Percentiles rank a stretch among this genome's conserved stretches.
Evolutionary conservation across 202 grass and related monocot genomes (phyloP).

Genomic region (Musa balbisiana): DNA sequence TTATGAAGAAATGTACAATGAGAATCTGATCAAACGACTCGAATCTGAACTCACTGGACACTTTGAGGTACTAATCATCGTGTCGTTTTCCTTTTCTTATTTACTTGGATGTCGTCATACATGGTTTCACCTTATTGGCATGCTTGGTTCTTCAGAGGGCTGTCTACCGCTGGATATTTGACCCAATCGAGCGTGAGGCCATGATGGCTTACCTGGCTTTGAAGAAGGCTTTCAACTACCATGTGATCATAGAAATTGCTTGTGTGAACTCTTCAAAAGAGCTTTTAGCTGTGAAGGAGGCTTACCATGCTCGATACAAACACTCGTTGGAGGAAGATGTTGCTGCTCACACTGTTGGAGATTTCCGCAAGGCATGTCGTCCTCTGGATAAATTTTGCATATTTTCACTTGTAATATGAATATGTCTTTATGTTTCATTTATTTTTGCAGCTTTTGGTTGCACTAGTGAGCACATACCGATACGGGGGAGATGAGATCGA

Average conservation of each 20-base stretch:
- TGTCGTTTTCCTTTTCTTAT: not conserved
- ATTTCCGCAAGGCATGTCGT: slow-evolving; percentile 38
- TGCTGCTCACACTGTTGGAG: slow-evolving; percentile 40
- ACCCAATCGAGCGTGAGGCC: slow-evolving; percentile 54
- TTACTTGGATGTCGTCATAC: not conserved
- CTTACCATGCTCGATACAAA: slow-evolving; percentile 55
- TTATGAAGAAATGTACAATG: slow-evolving; percentile 54
- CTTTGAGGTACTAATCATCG: slow-evolving; percentile 43
- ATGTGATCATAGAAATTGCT: slow-evolving; percentile 55
- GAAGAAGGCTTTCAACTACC: slow-evolving; percentile 39
- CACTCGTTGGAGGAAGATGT: slow-evolving; percentile 82
- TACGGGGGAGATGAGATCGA: slow-evolving; percentile 58
- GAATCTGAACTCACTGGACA: slow-evolving; percentile 69
- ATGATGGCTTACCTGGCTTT: slow-evolving; percentile 49
- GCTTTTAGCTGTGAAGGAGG: slow-evolving; percentile 55
- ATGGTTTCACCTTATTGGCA: not conserved
- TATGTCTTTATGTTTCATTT: not conserved
- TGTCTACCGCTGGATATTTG: slow-evolving; percentile 63
- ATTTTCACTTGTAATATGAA: not conserved
- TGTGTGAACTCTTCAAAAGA: slow-evolving; percentile 45
- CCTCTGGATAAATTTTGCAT: not conserved
- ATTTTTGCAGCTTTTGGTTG: slow-evolving; percentile 45
- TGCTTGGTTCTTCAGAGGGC: slow-evolving; percentile 39
- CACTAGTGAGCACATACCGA: slow-evolving; percentile 53
- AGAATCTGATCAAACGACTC: slow-evolving; percentile 50